Conservation (phyloP, 163 green algal species). For the Smithsoniella earleae region DNA sequence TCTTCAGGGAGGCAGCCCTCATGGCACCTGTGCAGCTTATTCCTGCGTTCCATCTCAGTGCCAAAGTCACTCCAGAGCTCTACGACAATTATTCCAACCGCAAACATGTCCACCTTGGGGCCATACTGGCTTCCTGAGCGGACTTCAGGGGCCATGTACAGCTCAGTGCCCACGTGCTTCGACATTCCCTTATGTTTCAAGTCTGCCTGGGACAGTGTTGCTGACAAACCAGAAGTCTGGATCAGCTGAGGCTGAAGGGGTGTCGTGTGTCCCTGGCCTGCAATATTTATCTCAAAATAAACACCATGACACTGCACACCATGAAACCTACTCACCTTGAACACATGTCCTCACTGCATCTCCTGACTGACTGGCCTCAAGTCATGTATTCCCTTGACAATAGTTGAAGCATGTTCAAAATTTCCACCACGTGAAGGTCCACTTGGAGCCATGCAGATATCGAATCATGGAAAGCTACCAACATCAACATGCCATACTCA, state of each 20-base stretch:
- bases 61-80: slow-evolving; percentile 84
- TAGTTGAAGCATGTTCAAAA: no score
- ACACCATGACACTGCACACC: neutral
- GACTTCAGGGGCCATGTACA: slow-evolving; percentile 29
- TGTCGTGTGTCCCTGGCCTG: neutral
- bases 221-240: no score
- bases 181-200: slow-evolving; percentile 8
- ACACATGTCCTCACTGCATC: no score
- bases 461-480: no score
- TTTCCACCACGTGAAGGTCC: no score
- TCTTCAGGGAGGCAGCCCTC: slow-evolving; percentile 47
- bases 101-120: slow-evolving; percentile 70
- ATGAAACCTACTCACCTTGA: neutral
- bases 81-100: slow-evolving; percentile 75
- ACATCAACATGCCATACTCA: no score
- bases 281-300: neutral
- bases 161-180: slow-evolving; percentile 12
- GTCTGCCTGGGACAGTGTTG: no score
- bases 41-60: slow-evolving; percentile 76
- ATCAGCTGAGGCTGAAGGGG: neutral
- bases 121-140: neutral
- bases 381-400: no score
- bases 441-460: no score
- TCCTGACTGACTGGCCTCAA: no score
- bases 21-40: slow-evolving; percentile 59